These are phyloP conservation scores for Macaranga tanarius DNA, from an alignment of 441 rosid species.

Conservation along the genomic window DNA sequence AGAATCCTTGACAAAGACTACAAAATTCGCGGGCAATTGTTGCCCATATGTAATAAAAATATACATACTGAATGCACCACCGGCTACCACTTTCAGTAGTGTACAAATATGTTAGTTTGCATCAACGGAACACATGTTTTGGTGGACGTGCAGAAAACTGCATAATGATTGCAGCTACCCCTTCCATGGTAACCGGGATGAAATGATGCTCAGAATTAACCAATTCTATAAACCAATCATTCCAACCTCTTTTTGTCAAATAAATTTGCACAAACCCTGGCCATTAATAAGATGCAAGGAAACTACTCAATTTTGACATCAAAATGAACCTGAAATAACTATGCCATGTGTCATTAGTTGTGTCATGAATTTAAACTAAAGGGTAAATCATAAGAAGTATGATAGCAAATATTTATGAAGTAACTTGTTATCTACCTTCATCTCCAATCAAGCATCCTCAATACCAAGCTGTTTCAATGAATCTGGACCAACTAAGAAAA, in stretches of 20 bases:
- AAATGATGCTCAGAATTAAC: neutral
- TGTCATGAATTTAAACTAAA: neutral
- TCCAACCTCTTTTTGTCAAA: neutral
- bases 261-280: neutral
- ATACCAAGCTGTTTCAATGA: constrained; percentile 66
- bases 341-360: neutral
- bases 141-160: neutral
- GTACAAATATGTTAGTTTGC: neutral
- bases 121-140: too few relatives aligned
- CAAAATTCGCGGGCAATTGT: neutral
- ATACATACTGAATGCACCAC: neutral
- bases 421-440: neutral
- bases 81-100: neutral
- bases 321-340: neutral
- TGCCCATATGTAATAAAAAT: neutral
- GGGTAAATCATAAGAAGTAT: neutral
- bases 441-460: constrained; percentile 39
- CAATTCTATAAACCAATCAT: neutral
- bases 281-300: neutral
- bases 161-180: neutral
- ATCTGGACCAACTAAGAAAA: constrained; percentile 76
- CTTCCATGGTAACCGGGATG: neutral
- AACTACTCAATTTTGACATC: neutral
- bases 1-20: neutral
- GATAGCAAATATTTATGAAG: neutral